Evolutionary conservation across 2,329 filamentous ascomycete genomes (phyloP).

Genomic region (Neonectria faginata): DNA sequence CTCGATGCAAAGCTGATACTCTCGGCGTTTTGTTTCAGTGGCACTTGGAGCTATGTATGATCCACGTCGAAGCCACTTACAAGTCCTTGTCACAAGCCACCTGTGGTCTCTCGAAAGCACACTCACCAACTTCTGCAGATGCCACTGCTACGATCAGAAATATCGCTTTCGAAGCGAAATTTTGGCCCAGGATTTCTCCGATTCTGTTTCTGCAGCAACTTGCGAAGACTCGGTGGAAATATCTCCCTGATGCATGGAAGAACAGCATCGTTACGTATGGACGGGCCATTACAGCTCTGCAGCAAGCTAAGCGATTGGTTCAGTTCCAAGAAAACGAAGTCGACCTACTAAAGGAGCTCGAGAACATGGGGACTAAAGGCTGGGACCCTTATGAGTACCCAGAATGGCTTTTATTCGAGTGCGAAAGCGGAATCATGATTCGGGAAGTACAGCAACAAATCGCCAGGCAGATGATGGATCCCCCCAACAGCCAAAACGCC

Average conservation of each 20-base stretch:
- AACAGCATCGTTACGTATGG: slow-evolving; percentile 54
- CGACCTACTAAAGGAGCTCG: slow-evolving; percentile 56
- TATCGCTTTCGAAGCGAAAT: background rate
- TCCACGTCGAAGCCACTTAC: background rate
- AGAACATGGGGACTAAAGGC: slow-evolving; percentile 64
- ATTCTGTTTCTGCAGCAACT: slow-evolving; percentile 52
- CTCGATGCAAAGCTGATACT: background rate
- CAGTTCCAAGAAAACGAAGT: slow-evolving; percentile 33
- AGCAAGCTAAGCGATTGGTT: slow-evolving; percentile 58
- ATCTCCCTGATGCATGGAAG: slow-evolving; percentile 50
- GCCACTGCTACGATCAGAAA: background rate
- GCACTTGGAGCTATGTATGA: slow-evolving; percentile 14
- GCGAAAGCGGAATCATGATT: slow-evolving; percentile 72
- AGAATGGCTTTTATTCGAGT: slow-evolving; percentile 73
- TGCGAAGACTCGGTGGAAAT: slow-evolving; percentile 39
- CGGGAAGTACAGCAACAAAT: slow-evolving; percentile 70
- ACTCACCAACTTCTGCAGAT: background rate
- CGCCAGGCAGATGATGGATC: slow-evolving; percentile 66
- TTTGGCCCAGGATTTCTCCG: slow-evolving; percentile 47
- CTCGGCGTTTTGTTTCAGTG: background rate
- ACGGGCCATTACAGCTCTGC: slow-evolving; percentile 53
- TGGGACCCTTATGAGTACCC: slow-evolving; percentile 66
- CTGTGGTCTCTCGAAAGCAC: slow-evolving; percentile 6
- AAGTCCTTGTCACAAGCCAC: background rate
- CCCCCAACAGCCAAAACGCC: slow-evolving; percentile 55